Evolutionary conservation across 78 protist species (phyloP), one percentile per base, ranked within the genome.

Genomic region (Dictyostelium purpureum): DNA sequence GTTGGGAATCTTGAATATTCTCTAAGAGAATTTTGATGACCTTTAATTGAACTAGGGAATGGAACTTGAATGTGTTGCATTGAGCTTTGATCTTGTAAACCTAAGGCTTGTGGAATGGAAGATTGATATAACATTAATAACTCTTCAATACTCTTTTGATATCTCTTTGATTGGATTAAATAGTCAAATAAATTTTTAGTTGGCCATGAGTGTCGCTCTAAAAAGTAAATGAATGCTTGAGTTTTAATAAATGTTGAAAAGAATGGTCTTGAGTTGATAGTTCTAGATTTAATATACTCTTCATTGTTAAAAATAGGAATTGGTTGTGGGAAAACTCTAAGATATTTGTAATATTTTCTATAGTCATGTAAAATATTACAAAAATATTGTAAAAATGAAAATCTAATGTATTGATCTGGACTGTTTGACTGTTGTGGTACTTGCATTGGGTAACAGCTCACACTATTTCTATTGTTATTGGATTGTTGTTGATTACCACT

Each of bases 241-340:
- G 95, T 73, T 26, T 91, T 89, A 19, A 91, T 61, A 47, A 91
- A 71, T 4, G 40, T 14, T 6, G 81, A 54, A 24, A 66, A 42
- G 49, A 91, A 91, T 10, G 26, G 65, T n/a, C 76, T 38, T 4
- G 80, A 18, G 2, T 33, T 7, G 5, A 21, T 19, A 2, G 92
- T 4, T 61, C 71, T 33, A 1, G 80, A 74, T 33, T 59, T 85
- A 18, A 85, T 47, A 43, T 45, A 88, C 28, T 78, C 83, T 28
- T 65, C 54, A 26, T 77, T 91, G 45, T 91, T 78, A 24, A 91
- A 91, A 14, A 91, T 38, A 7, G 95, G 57, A n/a, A 91, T 59
- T 2, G 95, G 95, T 45, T 91, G 87, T 2, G 85, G 89, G 70
- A 91, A 91, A 10, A 91, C 95, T 16, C 95, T 28, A 2, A 91